Evolutionary conservation across 345 rosid species (phyloP), one percentile per base, ranked within the genome.

Genomic region (Ceriops tagal): DNA sequence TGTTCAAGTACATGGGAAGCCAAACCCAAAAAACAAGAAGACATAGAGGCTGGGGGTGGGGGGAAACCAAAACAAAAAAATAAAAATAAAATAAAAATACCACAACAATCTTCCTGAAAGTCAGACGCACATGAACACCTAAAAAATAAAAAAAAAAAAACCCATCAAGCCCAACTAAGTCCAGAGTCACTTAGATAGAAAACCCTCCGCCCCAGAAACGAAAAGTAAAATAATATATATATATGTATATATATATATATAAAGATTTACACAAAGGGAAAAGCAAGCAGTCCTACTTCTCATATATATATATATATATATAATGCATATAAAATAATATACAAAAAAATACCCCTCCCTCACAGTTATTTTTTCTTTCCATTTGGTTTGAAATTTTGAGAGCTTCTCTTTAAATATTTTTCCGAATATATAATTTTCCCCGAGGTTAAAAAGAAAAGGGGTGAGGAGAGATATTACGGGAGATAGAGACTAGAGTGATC

Each of bases 401-500:
- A 34, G 67, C 67, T 66, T 58, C 19, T 19, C 26, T 43, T 24
- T 53, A 34, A 34, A 34, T 34, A 34, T 15, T 65, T 55, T 11
- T 43, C 3, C 5, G 2, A 3, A 43, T 65, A 37, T 32, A 19
- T 51, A 31, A 28, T 39, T 57, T 65, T 46, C 20, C 43, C 56
- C 35, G 2, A 34, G 27, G 69, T 67, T 59, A 58, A 75, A 60
- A 53, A 27, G 2, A 18, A 22, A 1, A 22, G 8, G 7, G 46
- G 53, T 43, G 34, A 28, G 69, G 72, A 73, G 21, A 82, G 75
- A 34, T 53, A 68, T 83, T 85, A 93, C 80, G 98, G 98, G 64
- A 93, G 89, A 65, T 81, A 93, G 28, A 88, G 87, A 73, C 75
- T 75, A 26, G 79, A 68, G 20, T 84, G 93, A 77, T 88, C 87